Conservation (phyloP, 108 stramenopile species). For the Craspedostauros australis region DNA sequence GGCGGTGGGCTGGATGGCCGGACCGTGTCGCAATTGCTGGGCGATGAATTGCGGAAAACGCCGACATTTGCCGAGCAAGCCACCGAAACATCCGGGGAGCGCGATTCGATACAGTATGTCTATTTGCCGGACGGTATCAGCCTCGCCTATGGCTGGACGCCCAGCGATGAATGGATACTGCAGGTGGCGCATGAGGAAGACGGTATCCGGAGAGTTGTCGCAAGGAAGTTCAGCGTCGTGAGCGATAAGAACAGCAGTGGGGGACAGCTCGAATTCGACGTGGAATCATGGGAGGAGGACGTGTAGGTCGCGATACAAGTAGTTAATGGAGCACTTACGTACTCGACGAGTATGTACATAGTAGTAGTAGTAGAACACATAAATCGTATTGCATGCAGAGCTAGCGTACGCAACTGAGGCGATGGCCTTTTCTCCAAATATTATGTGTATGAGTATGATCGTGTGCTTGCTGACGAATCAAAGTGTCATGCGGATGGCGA, state of each 20-base stretch:
- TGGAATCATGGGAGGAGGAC: slow-evolving; percentile 20
- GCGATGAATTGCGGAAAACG: slow-evolving; percentile 23
- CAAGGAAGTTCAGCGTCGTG: slow-evolving; percentile 5
- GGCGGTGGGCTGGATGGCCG: slow-evolving; percentile 75
- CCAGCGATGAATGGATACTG: slow-evolving; percentile 7
- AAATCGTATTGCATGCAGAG: too few species aligned
- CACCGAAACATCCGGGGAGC: too few species aligned
- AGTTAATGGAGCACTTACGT: background rate
- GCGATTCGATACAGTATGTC: slow-evolving; percentile 3
- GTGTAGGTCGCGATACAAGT: background rate
- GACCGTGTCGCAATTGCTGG: slow-evolving; percentile 52
- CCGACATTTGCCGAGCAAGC: slow-evolving; percentile 23
- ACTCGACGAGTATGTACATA: background rate
- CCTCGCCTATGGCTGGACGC: slow-evolving; percentile 14
- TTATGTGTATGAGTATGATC: background rate
- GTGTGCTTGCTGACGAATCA: background rate
- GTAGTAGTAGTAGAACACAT: too few species aligned
- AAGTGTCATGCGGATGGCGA: too few species aligned
- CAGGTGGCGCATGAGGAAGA: slow-evolving; percentile 9
- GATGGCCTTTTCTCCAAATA: background rate
- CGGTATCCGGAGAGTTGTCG: slow-evolving; percentile 7
- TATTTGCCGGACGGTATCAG: slow-evolving; percentile 15
- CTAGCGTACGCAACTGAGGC: too few species aligned
- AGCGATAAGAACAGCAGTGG: too few species aligned
- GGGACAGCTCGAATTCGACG: slow-evolving; percentile 15